Percentiles rank a stretch among this genome's conserved stretches.
phyloP scores from a whole-genome alignment of 768 basidiomycete genomes.

The Tremella mesenterica region DNA sequence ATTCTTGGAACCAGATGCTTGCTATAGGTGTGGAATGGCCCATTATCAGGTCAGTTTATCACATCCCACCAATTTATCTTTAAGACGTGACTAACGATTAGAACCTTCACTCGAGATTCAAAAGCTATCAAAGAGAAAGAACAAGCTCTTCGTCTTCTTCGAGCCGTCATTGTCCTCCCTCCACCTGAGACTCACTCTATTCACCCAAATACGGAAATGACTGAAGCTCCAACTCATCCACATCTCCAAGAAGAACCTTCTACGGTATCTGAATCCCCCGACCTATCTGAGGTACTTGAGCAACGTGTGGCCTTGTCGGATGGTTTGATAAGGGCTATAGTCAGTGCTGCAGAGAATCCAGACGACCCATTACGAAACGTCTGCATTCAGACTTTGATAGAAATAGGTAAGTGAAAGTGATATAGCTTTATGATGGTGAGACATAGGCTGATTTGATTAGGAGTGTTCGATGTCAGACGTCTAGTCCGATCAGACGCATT shows the following conservation, averaged over 20 bases:
- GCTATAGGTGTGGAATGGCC: conserved; percentile 74
- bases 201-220: too few species aligned
- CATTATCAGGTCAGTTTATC: conserved; percentile 62
- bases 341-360: conserved; percentile 82
- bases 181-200: conserved; percentile 39
- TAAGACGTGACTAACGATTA: conserved; percentile 39
- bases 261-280: neutral
- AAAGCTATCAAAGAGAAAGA: conserved; percentile 68
- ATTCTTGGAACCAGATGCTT: conserved; percentile 60
- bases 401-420: conserved; percentile 84
- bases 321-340: conserved; percentile 62
- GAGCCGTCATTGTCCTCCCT: conserved; percentile 69
- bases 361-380: conserved; percentile 81
- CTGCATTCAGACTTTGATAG: conserved; percentile 76
- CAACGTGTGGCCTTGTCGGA: conserved; percentile 28
- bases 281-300: conserved; percentile 6
- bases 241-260: neutral
- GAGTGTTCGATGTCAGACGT: conserved; percentile 77
- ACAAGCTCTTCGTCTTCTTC: conserved; percentile 82
- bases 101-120: conserved; percentile 75
- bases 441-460: conserved; percentile 47
- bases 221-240: neutral
- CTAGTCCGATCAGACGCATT: conserved; percentile 74
- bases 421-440: conserved; percentile 7
- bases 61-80: neutral